Percentiles rank a stretch among this genome's conserved stretches.
phyloP scores from a whole-genome alignment of 202 grass and related monocot genomes.

The Schoenoplectus tabernaemontani region DNA sequence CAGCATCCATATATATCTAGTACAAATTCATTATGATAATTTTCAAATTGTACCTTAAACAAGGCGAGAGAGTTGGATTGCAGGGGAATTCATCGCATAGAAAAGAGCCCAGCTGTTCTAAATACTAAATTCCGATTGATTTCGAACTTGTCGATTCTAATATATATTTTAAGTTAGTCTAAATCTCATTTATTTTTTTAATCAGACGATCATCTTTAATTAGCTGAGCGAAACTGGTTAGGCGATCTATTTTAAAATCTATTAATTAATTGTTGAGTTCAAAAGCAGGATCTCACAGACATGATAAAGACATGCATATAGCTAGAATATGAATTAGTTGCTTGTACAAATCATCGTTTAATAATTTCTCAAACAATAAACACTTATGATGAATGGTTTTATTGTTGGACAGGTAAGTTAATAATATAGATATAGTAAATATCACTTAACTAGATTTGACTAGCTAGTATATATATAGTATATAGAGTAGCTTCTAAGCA shows the following conservation, averaged over 20 bases:
- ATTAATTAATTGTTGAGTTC: too few relatives aligned
- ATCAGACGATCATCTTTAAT: too few relatives aligned
- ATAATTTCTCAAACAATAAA: not conserved
- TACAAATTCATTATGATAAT: not conserved
- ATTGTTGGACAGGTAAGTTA: not conserved
- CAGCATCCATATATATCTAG: not conserved
- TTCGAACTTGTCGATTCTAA: not conserved
- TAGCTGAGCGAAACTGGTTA: too few relatives aligned
- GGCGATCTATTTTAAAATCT: too few relatives aligned
- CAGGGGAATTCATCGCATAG: too few relatives aligned
- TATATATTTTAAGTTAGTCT: not conserved
- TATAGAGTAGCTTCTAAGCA: conserved; percentile 16
- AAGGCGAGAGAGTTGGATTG: not conserved
- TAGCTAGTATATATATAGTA: not conserved
- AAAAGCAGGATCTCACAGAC: too few relatives aligned
- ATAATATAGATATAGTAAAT: not conserved
- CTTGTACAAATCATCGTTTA: not conserved
- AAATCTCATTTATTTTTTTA: too few relatives aligned
- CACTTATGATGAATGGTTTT: not conserved
- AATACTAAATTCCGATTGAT: not conserved
- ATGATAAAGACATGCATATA: too few relatives aligned
- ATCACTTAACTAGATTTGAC: not conserved
- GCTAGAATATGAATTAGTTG: not conserved
- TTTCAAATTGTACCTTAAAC: not conserved
- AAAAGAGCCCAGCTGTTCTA: not conserved